These are phyloP conservation scores for Mycena amicta DNA, from an alignment of 768 basidiomycete genomes.

Conservation along the genomic window DNA sequence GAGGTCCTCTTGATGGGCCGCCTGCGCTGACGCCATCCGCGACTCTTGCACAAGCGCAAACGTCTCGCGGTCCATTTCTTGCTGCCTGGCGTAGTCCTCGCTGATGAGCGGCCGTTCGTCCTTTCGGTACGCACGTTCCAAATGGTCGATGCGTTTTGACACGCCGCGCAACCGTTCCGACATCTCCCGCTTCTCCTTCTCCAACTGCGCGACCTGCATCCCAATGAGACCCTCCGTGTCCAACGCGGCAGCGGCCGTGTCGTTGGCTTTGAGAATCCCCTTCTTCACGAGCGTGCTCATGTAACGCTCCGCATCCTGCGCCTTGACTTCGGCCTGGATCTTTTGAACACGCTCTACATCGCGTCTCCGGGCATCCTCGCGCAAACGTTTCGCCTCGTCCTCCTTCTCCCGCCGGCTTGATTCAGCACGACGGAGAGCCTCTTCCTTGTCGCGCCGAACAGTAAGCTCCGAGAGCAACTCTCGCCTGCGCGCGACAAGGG, in stretches of 20 bases:
- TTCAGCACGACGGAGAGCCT: conserved; percentile 78
- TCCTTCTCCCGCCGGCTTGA: conserved; percentile 64
- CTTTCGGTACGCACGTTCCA: conserved; percentile 93
- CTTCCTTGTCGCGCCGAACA: conserved; percentile 87
- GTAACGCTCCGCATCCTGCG: conserved; percentile 86
- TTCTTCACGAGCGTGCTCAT: conserved; percentile 82
- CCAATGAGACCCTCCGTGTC: conserved; percentile 86
- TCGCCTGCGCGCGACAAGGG: conserved; percentile 81
- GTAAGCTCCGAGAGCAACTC: conserved; percentile 84
- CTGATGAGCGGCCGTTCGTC: conserved; percentile 86
- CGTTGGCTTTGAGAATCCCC: conserved; percentile 59
- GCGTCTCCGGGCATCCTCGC: conserved; percentile 64
- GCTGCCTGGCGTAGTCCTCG: conserved; percentile 86
- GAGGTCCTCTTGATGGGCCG: conserved; percentile 66
- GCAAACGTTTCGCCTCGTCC: conserved; percentile 60
- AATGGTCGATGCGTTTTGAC: conserved; percentile 89
- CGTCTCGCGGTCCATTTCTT: conserved; percentile 69
- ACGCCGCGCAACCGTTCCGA: conserved; percentile 80
- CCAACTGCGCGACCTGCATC: conserved; percentile 91
- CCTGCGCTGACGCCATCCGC: conserved; percentile 56
- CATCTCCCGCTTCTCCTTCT: conserved; percentile 93
- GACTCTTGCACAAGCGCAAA: conserved; percentile 64
- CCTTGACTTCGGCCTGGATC: conserved; percentile 78
- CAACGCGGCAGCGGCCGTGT: conserved; percentile 77
- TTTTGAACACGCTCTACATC: conserved; percentile 66